phyloP scores from a whole-genome alignment of 2,329 filamentous ascomycete genomes.

The Elsinoe fawcettii region DNA sequence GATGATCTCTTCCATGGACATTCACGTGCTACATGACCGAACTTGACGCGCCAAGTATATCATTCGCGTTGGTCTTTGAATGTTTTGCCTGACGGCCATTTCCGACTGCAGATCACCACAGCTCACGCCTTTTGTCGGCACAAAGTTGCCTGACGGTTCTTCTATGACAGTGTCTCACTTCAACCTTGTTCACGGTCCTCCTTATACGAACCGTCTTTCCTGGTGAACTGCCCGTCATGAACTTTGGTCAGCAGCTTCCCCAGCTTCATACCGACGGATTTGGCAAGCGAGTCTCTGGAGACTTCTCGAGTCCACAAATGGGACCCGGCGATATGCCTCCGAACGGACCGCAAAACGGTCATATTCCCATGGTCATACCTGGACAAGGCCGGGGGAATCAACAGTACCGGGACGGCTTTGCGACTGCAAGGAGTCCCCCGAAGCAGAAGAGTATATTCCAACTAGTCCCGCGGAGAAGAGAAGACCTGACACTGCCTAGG shows the following conservation, averaged over 20 bases:
- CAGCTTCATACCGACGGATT: background rate
- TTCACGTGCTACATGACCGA: background rate
- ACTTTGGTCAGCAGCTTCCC: slow-evolving; percentile 11
- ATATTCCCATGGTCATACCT: slow-evolving; percentile 13
- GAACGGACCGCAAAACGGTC: slow-evolving; percentile 5
- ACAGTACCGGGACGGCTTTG: slow-evolving; percentile 15
- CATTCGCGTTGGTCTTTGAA: background rate
- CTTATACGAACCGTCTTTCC: background rate
- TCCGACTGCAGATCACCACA: background rate
- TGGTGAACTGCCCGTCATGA: slow-evolving; percentile 7
- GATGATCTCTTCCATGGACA: background rate
- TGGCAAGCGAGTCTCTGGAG: slow-evolving; percentile 1
- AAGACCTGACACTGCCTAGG: slow-evolving; percentile 47
- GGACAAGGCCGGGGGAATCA: background rate
- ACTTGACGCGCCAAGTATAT: slow-evolving; percentile 8
- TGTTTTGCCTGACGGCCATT: slow-evolving; percentile 8
- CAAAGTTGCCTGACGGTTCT: slow-evolving; percentile 11
- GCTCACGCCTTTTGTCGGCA: slow-evolving; percentile 9
- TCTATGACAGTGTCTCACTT: slow-evolving; percentile 11
- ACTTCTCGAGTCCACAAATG: slow-evolving; percentile 10
- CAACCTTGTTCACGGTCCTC: slow-evolving; percentile 1
- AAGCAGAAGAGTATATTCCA: slow-evolving; percentile 41
- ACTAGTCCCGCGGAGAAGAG: background rate
- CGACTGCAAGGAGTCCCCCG: slow-evolving; percentile 37
- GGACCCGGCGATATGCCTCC: slow-evolving; percentile 2